Evolutionary conservation across 305 asterid genomes (phyloP), one percentile per base, ranked within the genome.

Genomic region (Solanum hybrid): DNA sequence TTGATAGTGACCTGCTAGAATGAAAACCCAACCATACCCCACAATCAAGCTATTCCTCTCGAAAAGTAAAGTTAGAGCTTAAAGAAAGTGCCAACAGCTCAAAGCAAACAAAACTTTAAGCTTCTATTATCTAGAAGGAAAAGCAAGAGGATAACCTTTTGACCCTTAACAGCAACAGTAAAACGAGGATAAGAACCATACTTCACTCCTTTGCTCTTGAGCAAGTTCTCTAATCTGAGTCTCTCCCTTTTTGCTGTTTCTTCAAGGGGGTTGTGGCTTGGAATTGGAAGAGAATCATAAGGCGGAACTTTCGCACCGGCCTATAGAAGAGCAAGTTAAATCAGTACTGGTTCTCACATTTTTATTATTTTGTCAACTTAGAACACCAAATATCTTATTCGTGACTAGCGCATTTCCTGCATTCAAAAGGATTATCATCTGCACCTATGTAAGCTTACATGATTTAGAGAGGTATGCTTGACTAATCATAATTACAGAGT

Each of bases 111-210:
- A 45, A 40, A 29, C 10, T 71, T 26, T 69, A 15, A 73, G 69
- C 73, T n/a, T 56, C 78, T 77, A n/a, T 34, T 10, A 38, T 22
- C 86, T 73, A 73, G 56, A 82, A 84, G 91, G 26, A 72, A n/a
- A 86, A 38, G 56, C 40, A 29, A 69, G 56, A 51, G 60, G 37
- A 60, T 31, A 88, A 97, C 99, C 99, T 96, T 96, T 91, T 92
- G 94, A 85, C 99, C 99, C 91, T 97, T 96, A 29, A 95, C 94
- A 9, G 96, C 91, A 88, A 97, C 98, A 89, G 94, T 90, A 90
- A 95, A 95, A 84, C 95, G 96, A 86, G 99, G 98, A 91, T 88
- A 94, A 89, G 92, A 95, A 90, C 96, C 97, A 91, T 89, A 89
- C 81, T 88, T 91, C 73, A 91, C 93, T 89, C 95, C 98, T 92